These are phyloP conservation scores for Rhododendron molle DNA, from an alignment of 148 eudicot genomes.

Conservation along the genomic window DNA sequence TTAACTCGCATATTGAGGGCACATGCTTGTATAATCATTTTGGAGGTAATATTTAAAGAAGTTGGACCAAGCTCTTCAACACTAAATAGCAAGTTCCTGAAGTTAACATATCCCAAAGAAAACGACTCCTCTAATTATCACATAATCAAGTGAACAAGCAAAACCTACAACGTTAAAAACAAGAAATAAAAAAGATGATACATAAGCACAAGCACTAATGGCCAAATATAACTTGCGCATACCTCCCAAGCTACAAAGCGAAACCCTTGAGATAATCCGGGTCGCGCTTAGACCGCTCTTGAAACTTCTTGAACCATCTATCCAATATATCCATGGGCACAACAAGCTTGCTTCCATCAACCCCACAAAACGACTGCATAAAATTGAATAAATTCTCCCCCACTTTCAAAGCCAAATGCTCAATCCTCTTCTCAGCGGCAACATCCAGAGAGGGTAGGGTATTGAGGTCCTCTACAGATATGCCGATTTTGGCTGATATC, in stretches of 20 bases:
- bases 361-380: slow-evolving; percentile 98
- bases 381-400: slow-evolving; percentile 94
- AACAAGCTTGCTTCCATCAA: slow-evolving; percentile 75
- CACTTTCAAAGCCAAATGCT: slow-evolving; percentile 76
- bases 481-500: slow-evolving; percentile 78
- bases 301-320: slow-evolving; percentile 97
- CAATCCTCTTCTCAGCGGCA: slow-evolving; percentile 71
- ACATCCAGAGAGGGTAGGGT: slow-evolving; percentile 73
- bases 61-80: background rate
- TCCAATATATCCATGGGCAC: slow-evolving; percentile 95
- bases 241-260: slow-evolving; percentile 46
- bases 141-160: background rate
- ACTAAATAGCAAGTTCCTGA: background rate
- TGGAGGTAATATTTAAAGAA: background rate
- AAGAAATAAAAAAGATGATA: too few species aligned
- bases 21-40: background rate
- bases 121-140: background rate
- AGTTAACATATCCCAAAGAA: background rate
- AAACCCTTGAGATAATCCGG: slow-evolving; percentile 92
- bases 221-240: background rate
- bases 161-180: background rate
- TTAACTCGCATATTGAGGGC: background rate
- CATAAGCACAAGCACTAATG: background rate
- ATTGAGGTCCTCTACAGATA: slow-evolving; percentile 77
- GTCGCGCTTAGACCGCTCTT: slow-evolving; percentile 87